Base-by-base conservation (phyloP, 129 eudicot species). In the Pittosporum tobira region DNA sequence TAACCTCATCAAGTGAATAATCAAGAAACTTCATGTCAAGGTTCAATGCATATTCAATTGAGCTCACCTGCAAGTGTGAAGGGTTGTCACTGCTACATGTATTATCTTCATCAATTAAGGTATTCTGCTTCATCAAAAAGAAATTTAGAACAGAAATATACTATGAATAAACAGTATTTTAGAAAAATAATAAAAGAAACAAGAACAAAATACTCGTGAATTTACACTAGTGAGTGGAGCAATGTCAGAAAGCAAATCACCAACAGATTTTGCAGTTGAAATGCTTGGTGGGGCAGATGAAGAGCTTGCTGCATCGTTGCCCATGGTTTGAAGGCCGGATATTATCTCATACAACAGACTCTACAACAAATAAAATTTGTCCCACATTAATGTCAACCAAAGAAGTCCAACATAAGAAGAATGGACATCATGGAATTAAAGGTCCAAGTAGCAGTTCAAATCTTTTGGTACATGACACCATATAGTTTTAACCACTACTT, bases 281-380 rank as follows among this genome's bases (percentile, higher is more conserved):
- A 76, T 12, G 64, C 63, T 50, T 36, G 67, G 80, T 29, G 79
- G 77, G 45, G 70, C 82, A 60, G 84, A 79, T 44, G 87, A 79
- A 14, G 91, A 82, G 74, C 91, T 82, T 57, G 87, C 82, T 21
- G 68, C 76, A 47, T 71, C 87, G 50, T 72, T 58, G 60, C 80
- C 68, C 34, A 64, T 68, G 31, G 65, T 61, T 51, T 60, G 88
- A 26, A 81, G 57, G 59, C 78, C 79, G 30, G 94, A 73, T 16
- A 84, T 73, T 47, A 79, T 79, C 74, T 80, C 84, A 63, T 84
- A 79, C 44, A 84, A 56, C 57, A 84, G 65, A 68, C 71, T 77
- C 94, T 80, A 63, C 37, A 51, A 59, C 63, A 48, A 42, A 40
- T 63, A 8, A 36, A 43, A 7, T 26, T 53, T 57, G 16, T 46